phyloP scores from a whole-genome alignment of 352 stramenopile genomes.

The Thalassiosira hispida region DNA sequence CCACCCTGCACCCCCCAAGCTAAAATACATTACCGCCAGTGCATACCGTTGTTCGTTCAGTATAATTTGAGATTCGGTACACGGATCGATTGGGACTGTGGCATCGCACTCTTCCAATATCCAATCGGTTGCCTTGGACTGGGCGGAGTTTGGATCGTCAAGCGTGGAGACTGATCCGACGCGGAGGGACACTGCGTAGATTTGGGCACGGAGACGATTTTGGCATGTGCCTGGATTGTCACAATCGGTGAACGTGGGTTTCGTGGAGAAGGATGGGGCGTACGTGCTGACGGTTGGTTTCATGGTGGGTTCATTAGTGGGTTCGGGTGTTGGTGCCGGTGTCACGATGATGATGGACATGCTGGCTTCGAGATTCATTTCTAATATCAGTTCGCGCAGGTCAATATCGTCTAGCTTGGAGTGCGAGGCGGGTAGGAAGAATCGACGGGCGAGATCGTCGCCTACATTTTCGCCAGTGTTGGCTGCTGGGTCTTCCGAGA shows the following conservation, averaged over 20 bases:
- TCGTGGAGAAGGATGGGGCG: background rate
- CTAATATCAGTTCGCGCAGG: constrained; percentile 41
- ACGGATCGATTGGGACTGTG: constrained; percentile 48
- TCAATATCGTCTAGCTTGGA: constrained; percentile 49
- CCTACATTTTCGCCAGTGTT: background rate
- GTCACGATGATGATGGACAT: constrained; percentile 9
- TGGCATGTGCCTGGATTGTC: constrained; percentile 44
- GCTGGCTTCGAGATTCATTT: constrained; percentile 49
- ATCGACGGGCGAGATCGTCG: constrained; percentile 30
- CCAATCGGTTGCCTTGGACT: constrained; percentile 43
- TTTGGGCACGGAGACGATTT: constrained; percentile 49
- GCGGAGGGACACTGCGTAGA: constrained; percentile 33
- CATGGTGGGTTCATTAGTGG: background rate
- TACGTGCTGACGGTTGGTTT: constrained; percentile 6
- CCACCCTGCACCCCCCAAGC: constrained; percentile 50
- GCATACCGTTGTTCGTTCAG: constrained; percentile 66
- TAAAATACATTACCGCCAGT: constrained; percentile 66
- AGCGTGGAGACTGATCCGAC: constrained; percentile 37
- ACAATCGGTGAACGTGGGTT: constrained; percentile 44
- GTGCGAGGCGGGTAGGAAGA: constrained; percentile 49
- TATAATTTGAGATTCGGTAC: constrained; percentile 34
- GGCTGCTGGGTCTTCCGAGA: constrained; percentile 3
- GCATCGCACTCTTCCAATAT: constrained; percentile 57
- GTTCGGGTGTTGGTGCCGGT: constrained; percentile 7
- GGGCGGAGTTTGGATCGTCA: constrained; percentile 45